phyloP scores from a whole-genome alignment of 1,284 basidiomycete genomes.

The Trametes hirsuta region DNA sequence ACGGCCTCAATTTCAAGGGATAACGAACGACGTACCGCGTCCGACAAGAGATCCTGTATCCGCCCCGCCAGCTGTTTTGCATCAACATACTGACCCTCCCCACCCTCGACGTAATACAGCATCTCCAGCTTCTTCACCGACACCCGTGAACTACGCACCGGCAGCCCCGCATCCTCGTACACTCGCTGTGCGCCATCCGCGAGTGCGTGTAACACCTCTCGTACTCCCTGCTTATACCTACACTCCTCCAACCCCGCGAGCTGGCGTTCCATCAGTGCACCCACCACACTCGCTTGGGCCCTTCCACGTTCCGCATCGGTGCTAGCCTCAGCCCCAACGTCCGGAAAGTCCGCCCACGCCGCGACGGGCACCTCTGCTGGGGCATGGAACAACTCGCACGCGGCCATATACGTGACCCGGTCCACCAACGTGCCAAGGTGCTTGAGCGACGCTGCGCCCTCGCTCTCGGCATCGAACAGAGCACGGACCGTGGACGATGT shows the following conservation, averaged over 20 bases:
- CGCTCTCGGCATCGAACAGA: constrained; percentile 42
- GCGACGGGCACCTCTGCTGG: constrained; percentile 51
- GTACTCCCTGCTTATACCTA: constrained; percentile 58
- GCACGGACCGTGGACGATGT: constrained; percentile 33
- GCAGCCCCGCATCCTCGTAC: constrained; percentile 51
- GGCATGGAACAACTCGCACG: constrained; percentile 62
- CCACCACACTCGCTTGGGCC: constrained; percentile 39
- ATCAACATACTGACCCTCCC: constrained; percentile 22
- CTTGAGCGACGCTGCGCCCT: constrained; percentile 39
- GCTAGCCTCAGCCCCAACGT: background rate
- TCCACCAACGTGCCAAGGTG: constrained; percentile 65
- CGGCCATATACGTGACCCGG: constrained; percentile 63
- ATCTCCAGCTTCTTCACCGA: constrained; percentile 56
- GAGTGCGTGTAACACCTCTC: constrained; percentile 42
- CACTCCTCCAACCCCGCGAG: constrained; percentile 53
- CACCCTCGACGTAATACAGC: constrained; percentile 44
- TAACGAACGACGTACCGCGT: constrained; percentile 41
- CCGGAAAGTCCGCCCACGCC: constrained; percentile 17
- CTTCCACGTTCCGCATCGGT: background rate
- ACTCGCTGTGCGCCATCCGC: constrained; percentile 52
- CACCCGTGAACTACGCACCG: constrained; percentile 56
- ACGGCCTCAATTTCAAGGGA: background rate
- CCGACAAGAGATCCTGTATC: constrained; percentile 42
- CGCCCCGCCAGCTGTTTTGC: constrained; percentile 45
- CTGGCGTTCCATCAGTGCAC: constrained; percentile 65